phyloP scores from a whole-genome alignment of 2,329 filamentous ascomycete genomes.

The Ceratocystis colombiana region DNA sequence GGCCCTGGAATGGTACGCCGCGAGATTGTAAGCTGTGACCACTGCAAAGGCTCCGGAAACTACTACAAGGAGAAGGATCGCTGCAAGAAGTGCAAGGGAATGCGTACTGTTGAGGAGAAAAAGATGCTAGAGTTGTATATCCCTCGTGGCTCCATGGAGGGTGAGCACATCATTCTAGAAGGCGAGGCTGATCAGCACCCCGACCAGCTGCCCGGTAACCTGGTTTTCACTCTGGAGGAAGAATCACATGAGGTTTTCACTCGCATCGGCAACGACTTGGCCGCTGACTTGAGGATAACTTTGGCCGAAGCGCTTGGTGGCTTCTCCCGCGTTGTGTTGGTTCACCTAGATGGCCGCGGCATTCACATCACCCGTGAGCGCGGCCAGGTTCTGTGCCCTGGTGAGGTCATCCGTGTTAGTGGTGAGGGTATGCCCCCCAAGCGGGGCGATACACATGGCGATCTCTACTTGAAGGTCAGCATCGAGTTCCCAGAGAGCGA shows the following conservation, averaged over 20 bases:
- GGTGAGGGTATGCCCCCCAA: constrained; percentile 95
- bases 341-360: constrained; percentile 85
- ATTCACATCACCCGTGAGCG: constrained; percentile 70
- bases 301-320: constrained; percentile 76
- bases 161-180: constrained; percentile 79
- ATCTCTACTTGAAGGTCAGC: constrained; percentile 77
- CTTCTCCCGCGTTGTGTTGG: constrained; percentile 81
- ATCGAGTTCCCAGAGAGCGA: constrained; percentile 81
- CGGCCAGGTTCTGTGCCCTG: constrained; percentile 72
- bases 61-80: constrained; percentile 93
- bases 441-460: constrained; percentile 70
- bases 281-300: constrained; percentile 68
- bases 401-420: constrained; percentile 71
- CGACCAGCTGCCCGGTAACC: constrained; percentile 80
- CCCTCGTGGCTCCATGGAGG: constrained; percentile 72
- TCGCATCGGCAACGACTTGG: constrained; percentile 73
- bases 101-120: constrained; percentile 72
- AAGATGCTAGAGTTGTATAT: constrained; percentile 97
- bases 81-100: constrained; percentile 98
- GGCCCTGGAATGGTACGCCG: constrained; percentile 79
- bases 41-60: constrained; percentile 74
- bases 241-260: constrained; percentile 71
- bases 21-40: constrained; percentile 67
- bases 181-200: constrained; percentile 91
- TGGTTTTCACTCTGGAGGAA: constrained; percentile 80